These are phyloP conservation scores for Sporothrix curviconia DNA, from an alignment of 2,329 filamentous ascomycete species.

Conservation along the genomic window DNA sequence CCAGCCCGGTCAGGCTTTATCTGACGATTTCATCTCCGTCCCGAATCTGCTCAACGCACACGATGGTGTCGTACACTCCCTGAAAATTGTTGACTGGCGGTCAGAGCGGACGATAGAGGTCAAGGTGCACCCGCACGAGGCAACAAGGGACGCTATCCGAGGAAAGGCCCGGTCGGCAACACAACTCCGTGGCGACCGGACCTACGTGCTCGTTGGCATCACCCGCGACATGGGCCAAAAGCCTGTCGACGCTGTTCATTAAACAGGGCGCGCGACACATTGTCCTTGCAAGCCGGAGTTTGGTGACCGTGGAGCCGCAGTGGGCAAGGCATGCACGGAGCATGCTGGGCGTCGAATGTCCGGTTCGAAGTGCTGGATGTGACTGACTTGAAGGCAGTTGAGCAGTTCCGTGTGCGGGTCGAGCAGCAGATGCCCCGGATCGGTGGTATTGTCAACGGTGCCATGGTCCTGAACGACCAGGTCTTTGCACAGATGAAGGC, in stretches of 20 bases:
- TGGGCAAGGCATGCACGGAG: conserved; percentile 30
- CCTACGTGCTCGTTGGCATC: conserved; percentile 35
- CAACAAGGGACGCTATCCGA: background rate
- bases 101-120: conserved; percentile 26
- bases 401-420: conserved; percentile 23
- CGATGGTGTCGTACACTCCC: background rate
- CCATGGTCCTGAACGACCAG: conserved; percentile 40
- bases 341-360: conserved; percentile 21
- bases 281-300: conserved; percentile 35
- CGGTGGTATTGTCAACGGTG: conserved; percentile 37
- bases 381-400: conserved; percentile 25
- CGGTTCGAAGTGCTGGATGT: conserved; percentile 26
- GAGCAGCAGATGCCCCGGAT: conserved; percentile 25
- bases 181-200: conserved; percentile 29
- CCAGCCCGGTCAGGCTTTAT: no score
- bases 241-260: conserved; percentile 33
- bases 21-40: background rate
- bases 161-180: background rate
- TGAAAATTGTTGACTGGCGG: conserved; percentile 36
- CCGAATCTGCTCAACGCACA: background rate
- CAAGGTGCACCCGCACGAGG: conserved; percentile 16
- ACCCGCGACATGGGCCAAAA: conserved; percentile 41
- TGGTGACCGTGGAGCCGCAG: conserved; percentile 20
- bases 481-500: conserved; percentile 37
- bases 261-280: conserved; percentile 33